Evolutionary conservation across 2,329 filamentous ascomycete genomes (phyloP).

Genomic region (Verticillium alfalfae): DNA sequence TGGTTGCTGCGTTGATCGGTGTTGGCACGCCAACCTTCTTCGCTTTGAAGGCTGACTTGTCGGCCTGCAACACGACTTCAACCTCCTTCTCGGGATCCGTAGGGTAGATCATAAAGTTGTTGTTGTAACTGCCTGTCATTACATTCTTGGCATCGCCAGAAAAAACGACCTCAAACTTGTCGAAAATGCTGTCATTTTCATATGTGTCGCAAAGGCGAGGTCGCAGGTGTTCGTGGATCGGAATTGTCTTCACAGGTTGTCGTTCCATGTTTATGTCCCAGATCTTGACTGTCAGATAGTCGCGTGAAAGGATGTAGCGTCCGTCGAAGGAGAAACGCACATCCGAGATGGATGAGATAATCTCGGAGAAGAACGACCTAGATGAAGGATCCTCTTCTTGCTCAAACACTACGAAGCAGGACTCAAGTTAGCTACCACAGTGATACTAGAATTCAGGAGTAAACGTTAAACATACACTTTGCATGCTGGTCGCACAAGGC

Average conservation of each 20-base stretch:
- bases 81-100: constrained; percentile 94
- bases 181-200: constrained; percentile 98
- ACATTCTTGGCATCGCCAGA: constrained; percentile 98
- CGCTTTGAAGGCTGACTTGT: constrained; percentile 98
- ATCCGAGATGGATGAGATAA: constrained; percentile 98
- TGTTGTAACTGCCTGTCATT: constrained; percentile 99
- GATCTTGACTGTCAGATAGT: constrained; percentile 98
- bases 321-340: constrained; percentile 96
- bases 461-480: constrained; percentile 62
- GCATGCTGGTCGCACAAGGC: constrained; percentile 93
- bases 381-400: constrained; percentile 96
- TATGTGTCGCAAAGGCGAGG: constrained; percentile 96
- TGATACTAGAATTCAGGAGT: background rate
- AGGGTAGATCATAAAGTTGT: constrained; percentile 99
- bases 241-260: constrained; percentile 95
- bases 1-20: constrained; percentile 81
- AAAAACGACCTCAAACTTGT: constrained; percentile 99
- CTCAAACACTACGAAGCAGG: constrained; percentile 70
- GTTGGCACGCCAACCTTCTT: constrained; percentile 99
- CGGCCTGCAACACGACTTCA: constrained; percentile 93
- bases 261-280: constrained; percentile 99
- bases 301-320: constrained; percentile 92
- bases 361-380: constrained; percentile 99
- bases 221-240: constrained; percentile 94
- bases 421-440: background rate